phyloP scores from a whole-genome alignment of 176 grass and related monocot genomes.

The Lolium perenne region DNA sequence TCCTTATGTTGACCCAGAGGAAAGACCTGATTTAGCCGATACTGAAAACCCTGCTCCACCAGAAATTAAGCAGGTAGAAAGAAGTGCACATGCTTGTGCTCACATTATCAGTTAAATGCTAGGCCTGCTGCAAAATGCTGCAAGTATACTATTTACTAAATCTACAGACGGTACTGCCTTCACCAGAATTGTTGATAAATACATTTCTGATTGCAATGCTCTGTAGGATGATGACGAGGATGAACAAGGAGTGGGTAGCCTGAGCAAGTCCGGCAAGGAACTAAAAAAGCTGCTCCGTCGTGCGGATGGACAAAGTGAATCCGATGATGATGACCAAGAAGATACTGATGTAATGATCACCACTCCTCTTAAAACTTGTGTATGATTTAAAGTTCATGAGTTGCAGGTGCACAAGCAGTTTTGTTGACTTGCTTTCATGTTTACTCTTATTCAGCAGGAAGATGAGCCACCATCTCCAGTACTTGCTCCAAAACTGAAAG shows the following conservation, averaged over 20 bases:
- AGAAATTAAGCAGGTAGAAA: constrained; percentile 85
- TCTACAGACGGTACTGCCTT: constrained; percentile 6
- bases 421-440: constrained; percentile 23
- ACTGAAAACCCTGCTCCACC: constrained; percentile 74
- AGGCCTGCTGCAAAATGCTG: constrained; percentile 32
- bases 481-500: constrained; percentile 61
- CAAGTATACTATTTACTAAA: constrained; percentile 30
- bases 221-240: constrained; percentile 76
- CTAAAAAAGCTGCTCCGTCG: constrained; percentile 77
- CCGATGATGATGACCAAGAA: constrained; percentile 60
- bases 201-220: constrained; percentile 21
- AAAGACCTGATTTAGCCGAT: constrained; percentile 79
- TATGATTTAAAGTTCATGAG: constrained; percentile 5
- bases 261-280: constrained; percentile 92
- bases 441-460: constrained; percentile 59
- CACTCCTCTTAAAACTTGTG: constrained; percentile 36
- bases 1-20: constrained; percentile 66
- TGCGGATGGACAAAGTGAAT: constrained; percentile 66
- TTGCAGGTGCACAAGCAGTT: constrained; percentile 7
- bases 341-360: constrained; percentile 50
- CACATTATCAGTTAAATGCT: constrained; percentile 6
- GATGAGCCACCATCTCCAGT: constrained; percentile 57
- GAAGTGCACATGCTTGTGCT: background rate
- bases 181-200: constrained; percentile 28
- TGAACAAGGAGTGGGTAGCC: constrained; percentile 58